phyloP scores from a whole-genome alignment of 2,329 filamentous ascomycete genomes.

The Proliferodiscus dingleyae region DNA sequence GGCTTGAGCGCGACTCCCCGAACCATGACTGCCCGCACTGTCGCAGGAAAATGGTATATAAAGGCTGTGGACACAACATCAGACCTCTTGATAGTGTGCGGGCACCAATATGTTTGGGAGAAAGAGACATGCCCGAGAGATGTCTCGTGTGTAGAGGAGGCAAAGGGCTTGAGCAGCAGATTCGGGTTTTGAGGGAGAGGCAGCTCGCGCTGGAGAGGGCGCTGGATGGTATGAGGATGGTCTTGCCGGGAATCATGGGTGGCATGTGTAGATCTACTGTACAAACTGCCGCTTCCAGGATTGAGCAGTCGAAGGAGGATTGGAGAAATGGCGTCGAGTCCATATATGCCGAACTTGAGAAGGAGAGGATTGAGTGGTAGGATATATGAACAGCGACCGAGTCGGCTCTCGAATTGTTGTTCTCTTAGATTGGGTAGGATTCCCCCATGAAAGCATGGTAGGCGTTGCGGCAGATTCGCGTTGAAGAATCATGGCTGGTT shows the following conservation, averaged over 20 bases:
- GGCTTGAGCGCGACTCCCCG: conserved; percentile 22
- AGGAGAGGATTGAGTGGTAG: conserved; percentile 27
- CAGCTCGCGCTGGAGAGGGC: conserved; percentile 14
- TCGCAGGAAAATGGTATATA: conserved; percentile 23
- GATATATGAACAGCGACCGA: neutral
- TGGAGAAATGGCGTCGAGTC: conserved; percentile 16
- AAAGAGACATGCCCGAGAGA: conserved; percentile 19
- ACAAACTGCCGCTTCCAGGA: conserved; percentile 14
- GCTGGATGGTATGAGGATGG: conserved; percentile 12
- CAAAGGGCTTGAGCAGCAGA: conserved; percentile 8
- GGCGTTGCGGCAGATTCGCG: too few relatives aligned
- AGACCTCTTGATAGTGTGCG: conserved; percentile 7
- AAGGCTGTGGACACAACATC: conserved; percentile 22
- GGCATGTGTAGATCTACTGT: conserved; percentile 8
- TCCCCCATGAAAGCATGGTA: too few relatives aligned
- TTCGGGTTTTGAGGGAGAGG: conserved; percentile 12
- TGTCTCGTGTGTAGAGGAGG: conserved; percentile 22
- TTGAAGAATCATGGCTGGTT: neutral
- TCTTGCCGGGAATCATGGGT: conserved; percentile 18
- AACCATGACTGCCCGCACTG: conserved; percentile 26
- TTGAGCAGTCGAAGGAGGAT: conserved; percentile 14
- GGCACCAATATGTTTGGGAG: conserved; percentile 10
- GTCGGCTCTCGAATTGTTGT: too few relatives aligned
- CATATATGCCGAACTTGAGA: conserved; percentile 25
- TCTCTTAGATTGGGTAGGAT: too few relatives aligned